These are phyloP conservation scores for Botrytis fragariae DNA, from an alignment of 2,329 filamentous ascomycete genomes.

Conservation along the genomic window DNA sequence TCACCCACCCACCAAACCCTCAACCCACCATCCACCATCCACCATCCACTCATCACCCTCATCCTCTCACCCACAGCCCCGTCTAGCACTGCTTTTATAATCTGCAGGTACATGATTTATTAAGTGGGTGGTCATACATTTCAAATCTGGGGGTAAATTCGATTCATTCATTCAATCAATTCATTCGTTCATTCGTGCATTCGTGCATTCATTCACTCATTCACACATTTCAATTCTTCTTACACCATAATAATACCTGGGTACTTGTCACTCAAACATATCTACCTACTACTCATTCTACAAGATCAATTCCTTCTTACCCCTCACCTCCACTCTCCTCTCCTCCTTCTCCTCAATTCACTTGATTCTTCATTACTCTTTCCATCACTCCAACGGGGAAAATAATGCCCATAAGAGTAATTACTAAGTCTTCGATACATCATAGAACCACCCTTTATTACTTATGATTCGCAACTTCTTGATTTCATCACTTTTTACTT, in stretches of 20 bases:
- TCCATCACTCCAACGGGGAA: neutral
- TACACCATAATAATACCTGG: neutral
- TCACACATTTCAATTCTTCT: neutral
- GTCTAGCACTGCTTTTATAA: neutral
- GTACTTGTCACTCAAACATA: neutral
- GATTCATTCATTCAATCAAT: neutral
- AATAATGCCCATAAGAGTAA: conserved; percentile 14
- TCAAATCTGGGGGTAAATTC: neutral
- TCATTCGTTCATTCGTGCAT: neutral
- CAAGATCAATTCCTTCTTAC: neutral
- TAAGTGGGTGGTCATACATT: neutral
- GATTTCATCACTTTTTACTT: neutral
- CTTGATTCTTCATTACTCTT: neutral
- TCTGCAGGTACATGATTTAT: conserved; percentile 12
- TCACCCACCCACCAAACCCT: neutral
- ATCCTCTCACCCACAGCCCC: neutral
- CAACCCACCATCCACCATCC: neutral
- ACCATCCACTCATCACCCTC: no score
- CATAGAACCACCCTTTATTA: conserved; percentile 14
- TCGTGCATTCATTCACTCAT: no score
- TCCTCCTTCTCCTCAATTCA: neutral
- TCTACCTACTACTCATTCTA: no score
- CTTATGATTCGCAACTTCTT: conserved; percentile 6
- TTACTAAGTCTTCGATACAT: neutral
- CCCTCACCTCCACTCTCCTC: neutral